Evolutionary conservation across 345 rosid genomes (phyloP).

Genomic region (Hibiscus tridactylites): DNA sequence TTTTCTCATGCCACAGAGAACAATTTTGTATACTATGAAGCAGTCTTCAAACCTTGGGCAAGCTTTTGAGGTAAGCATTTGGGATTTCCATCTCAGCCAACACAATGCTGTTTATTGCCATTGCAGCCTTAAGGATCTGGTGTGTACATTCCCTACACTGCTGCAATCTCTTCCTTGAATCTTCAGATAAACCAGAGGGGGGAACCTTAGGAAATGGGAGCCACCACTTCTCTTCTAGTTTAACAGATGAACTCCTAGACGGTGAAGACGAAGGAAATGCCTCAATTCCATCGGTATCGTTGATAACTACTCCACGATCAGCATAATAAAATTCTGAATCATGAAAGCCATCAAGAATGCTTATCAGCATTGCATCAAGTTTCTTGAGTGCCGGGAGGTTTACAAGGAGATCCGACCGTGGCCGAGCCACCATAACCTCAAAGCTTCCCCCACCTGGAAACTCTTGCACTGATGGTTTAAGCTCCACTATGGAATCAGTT

Average conservation of each 20-base stretch:
- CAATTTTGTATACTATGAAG: not conserved
- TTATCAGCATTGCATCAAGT: constrained; percentile 81
- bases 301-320: constrained; percentile 69
- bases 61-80: constrained; percentile 59
- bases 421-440: constrained; percentile 80
- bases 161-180: constrained; percentile 62
- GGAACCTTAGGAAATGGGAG: constrained; percentile 82
- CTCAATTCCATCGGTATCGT: constrained; percentile 41
- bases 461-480: constrained; percentile 79
- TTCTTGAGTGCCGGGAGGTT: constrained; percentile 93
- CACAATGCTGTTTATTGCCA: constrained; percentile 88
- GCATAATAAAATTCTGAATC: constrained; percentile 77
- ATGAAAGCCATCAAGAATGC: constrained; percentile 65
- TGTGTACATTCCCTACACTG: constrained; percentile 79
- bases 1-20: not conserved
- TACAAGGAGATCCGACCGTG: constrained; percentile 75
- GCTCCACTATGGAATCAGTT: constrained; percentile 87
- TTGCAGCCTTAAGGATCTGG: constrained; percentile 93
- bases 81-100: constrained; percentile 95
- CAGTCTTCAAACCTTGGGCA: constrained; percentile 63
- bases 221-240: constrained; percentile 96
- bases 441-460: constrained; percentile 85
- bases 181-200: constrained; percentile 60
- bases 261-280: constrained; percentile 32
- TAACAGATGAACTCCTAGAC: constrained; percentile 48